phyloP scores from a whole-genome alignment of 768 basidiomycete genomes.

The Auricularia heimuer region DNA sequence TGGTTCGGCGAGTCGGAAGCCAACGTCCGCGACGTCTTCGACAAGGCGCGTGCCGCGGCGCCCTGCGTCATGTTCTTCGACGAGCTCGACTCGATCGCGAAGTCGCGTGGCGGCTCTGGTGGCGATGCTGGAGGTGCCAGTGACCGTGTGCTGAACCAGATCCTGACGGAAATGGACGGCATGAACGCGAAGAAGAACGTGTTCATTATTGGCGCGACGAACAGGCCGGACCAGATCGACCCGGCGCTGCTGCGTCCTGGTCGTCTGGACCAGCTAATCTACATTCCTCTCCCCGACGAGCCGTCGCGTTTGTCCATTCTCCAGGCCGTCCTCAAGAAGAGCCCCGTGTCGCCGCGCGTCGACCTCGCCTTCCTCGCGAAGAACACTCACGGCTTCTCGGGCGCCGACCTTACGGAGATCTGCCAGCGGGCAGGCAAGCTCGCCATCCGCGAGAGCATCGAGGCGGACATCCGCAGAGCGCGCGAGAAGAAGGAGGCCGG shows the following conservation, averaged over 20 bases:
- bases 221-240: constrained; percentile 94
- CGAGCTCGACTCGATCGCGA: constrained; percentile 97
- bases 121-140: constrained; percentile 95
- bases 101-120: constrained; percentile 76
- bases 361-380: constrained; percentile 81
- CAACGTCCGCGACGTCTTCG: constrained; percentile 98
- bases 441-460: constrained; percentile 91
- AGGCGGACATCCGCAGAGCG: constrained; percentile 71
- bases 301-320: constrained; percentile 85
- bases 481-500: constrained; percentile 65
- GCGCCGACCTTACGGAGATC: constrained; percentile 99
- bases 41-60: constrained; percentile 98
- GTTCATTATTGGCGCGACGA: constrained; percentile 97
- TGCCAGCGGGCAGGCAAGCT: constrained; percentile 97
- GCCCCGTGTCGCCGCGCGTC: constrained; percentile 74
- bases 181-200: constrained; percentile 99
- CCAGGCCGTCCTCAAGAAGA: constrained; percentile 83
- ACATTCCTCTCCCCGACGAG: constrained; percentile 97
- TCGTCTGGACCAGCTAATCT: constrained; percentile 98
- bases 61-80: constrained; percentile 99
- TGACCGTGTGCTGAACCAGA: constrained; percentile 95
- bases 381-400: constrained; percentile 94
- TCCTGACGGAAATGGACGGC: constrained; percentile 97
- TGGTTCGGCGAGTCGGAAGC: constrained; percentile 99
- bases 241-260: constrained; percentile 89